Base-by-base conservation (phyloP, 148 eudicot genomes). In the Suaeda aralocaspica region DNA sequence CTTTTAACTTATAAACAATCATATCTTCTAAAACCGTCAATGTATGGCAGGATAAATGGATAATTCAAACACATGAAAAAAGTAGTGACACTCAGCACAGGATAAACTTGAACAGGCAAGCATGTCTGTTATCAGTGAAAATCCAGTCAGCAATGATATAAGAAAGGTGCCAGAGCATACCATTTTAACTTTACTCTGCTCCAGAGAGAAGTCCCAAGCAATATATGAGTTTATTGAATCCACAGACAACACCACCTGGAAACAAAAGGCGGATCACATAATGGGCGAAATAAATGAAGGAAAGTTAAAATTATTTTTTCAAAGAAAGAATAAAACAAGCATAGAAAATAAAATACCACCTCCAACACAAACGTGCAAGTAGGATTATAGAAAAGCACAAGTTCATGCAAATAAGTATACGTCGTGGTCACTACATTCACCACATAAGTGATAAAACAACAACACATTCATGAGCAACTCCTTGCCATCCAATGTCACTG, bases 151-250 rank as follows among this genome's bases (percentile, higher is more conserved):
- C 26, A 33, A 30, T 16, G 64, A 26, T 25, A 36, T 55, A 15
- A 34, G 58, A 39, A 68, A 81, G 45, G 66, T 18, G 12, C 30
- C 51, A 49, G 74, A 42, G 31, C 46, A 64, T 89, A 94, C 99
- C 97, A 85, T 45, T 78, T 67, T 87, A 72, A 91, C 66, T 74
- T 84, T 94, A 60, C 99, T 91, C 81, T 86, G 91, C 18, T 78
- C 83, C 76, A 94, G 49, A 51, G 91, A 72, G 75, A 94, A 94
- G 78, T 91, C 97, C 99, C 99, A 94, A 60, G 97, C 99, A 70
- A 94, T 91, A 70, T 91, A 94, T 10, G 99, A 91, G 76, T 94
- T 94, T 49, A 89, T 64, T 29, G 97, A 80, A 58, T 94, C 99
- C 78, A 86, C 99, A 11, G 76, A 73, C 76, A 94, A 72, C 64